Evolutionary conservation across 2,329 filamentous ascomycete species (phyloP).

Genomic region (Fusarium goolgardi): DNA sequence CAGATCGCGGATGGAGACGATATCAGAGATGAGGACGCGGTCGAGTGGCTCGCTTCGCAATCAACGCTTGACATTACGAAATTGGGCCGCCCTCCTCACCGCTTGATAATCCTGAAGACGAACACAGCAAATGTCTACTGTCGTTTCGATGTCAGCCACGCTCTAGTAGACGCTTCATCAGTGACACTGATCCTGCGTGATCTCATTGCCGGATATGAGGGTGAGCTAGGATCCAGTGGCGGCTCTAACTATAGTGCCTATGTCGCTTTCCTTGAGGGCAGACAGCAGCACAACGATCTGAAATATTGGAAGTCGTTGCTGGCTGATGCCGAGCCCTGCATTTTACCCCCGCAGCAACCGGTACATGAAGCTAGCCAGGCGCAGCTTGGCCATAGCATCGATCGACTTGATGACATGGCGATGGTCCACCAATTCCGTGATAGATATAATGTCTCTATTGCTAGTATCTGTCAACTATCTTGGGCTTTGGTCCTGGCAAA

Average conservation of each 20-base stretch:
- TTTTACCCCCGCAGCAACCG: neutral
- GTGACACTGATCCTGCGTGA: slow-evolving; percentile 5
- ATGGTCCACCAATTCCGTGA: slow-evolving; percentile 5
- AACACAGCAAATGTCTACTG: neutral
- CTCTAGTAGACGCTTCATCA: slow-evolving; percentile 5
- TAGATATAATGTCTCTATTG: neutral
- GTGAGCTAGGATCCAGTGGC: neutral
- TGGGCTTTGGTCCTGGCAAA: slow-evolving; percentile 9
- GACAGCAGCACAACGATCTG: slow-evolving; percentile 1
- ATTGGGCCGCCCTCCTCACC: slow-evolving; percentile 3
- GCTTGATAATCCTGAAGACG: slow-evolving; percentile 4
- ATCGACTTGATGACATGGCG: neutral
- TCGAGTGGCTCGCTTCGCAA: slow-evolving; percentile 4
- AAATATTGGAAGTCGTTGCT: slow-evolving; percentile 5
- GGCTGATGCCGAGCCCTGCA: neutral
- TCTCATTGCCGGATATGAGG: slow-evolving; percentile 4
- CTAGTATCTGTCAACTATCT: neutral
- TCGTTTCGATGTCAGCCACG: slow-evolving; percentile 4
- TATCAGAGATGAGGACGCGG: neutral
- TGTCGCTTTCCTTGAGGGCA: slow-evolving; percentile 1
- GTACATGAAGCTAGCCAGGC: slow-evolving; percentile 1
- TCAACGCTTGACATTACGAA: slow-evolving; percentile 6
- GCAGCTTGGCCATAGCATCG: neutral
- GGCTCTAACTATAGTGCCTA: slow-evolving; percentile 6
- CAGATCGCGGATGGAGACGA: neutral